A percentile compares a stretch with the other conserved stretches of the same genome.
phyloP scores from a whole-genome alignment of 495 filamentous ascomycete genomes.

The Emericellopsis terricola region DNA sequence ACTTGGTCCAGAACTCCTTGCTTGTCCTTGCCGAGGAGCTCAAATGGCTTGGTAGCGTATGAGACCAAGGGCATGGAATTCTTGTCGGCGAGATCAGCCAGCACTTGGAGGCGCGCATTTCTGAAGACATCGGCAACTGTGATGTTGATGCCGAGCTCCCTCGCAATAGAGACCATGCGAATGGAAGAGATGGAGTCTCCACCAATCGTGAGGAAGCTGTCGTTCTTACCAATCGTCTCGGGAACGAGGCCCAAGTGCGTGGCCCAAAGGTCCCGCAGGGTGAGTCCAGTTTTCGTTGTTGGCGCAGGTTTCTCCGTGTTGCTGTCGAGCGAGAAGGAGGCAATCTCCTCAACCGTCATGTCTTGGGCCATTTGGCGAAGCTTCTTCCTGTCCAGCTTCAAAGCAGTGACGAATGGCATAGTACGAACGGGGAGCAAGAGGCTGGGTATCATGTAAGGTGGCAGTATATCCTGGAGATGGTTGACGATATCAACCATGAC shows the following conservation, averaged over 20 bases:
- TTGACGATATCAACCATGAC: constrained; percentile 55
- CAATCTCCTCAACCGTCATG: not conserved
- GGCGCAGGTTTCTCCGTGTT: constrained; percentile 3
- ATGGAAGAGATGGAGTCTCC: constrained; percentile 40
- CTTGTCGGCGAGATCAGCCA: not conserved
- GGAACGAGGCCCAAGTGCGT: constrained; percentile 7
- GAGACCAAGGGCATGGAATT: not conserved
- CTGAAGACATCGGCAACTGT: not conserved
- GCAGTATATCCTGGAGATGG: constrained; percentile 28
- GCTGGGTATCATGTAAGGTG: constrained; percentile 8
- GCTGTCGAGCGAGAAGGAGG: not conserved
- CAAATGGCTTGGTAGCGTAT: not conserved
- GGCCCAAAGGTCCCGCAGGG: constrained; percentile 9
- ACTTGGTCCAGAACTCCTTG: constrained; percentile 20
- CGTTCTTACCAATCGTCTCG: constrained; percentile 20
- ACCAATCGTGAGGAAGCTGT: constrained; percentile 43
- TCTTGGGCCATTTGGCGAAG: constrained; percentile 24
- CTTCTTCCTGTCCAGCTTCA: constrained; percentile 41
- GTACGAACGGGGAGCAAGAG: constrained; percentile 3
- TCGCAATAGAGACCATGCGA: not conserved
- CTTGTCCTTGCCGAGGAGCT: not conserved
- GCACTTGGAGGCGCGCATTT: not conserved
- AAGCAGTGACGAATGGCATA: constrained; percentile 10
- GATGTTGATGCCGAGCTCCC: not conserved
- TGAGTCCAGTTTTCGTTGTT: constrained; percentile 3